Base-by-base conservation (phyloP, 768 basidiomycete species). In the Mycena filopes region DNA sequence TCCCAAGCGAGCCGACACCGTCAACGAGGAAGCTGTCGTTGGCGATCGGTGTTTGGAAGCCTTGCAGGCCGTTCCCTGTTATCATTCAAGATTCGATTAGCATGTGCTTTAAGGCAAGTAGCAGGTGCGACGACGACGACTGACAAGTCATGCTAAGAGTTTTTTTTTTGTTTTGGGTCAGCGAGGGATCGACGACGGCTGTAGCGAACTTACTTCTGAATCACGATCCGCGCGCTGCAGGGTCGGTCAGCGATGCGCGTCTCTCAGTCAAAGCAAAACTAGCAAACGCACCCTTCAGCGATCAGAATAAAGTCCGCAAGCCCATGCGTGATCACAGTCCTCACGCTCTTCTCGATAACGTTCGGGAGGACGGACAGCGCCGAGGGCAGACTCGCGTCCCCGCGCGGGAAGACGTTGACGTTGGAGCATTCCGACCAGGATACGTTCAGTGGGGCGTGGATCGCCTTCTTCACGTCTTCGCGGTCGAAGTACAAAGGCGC, bases 241-340 rank as follows among this genome's bases (percentile, higher is more conserved):
- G 12, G 42, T 10, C 7, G 49, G 15, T 54, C 15, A 65, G 25
- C 28, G 36, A 48, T 40, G 12, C 26, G 20, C n/a, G n/a, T n/a
- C n/a, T n/a, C n/a, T n/a, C n/a, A n/a, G n/a, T n/a, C n/a, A n/a
- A n/a, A n/a, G n/a, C n/a, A n/a, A 31, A 23, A 42, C 18, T 8
- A 15, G 13, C 18, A 47, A 40, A 74, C 85, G 61, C 66, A 90
- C 89, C 92, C 92, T 66, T 92, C 88, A 12, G 91, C 86, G 53
- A 93, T 91, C 36, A 91, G 78, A 60, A 90, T 82, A 70, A 86
- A 93, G 75, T 94, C 92, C 0, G 86, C 89, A 53, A 92, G 79
- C 0, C 92, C 92, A 55, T 94, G 91, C 6, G 87, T 81, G 57
- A 93, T 88, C 16, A 93, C 89, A 3, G 81, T 84, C 54, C 90